These are phyloP conservation scores for Pythium oligandrum DNA, from an alignment of 352 stramenopile genomes.

Conservation along the genomic window DNA sequence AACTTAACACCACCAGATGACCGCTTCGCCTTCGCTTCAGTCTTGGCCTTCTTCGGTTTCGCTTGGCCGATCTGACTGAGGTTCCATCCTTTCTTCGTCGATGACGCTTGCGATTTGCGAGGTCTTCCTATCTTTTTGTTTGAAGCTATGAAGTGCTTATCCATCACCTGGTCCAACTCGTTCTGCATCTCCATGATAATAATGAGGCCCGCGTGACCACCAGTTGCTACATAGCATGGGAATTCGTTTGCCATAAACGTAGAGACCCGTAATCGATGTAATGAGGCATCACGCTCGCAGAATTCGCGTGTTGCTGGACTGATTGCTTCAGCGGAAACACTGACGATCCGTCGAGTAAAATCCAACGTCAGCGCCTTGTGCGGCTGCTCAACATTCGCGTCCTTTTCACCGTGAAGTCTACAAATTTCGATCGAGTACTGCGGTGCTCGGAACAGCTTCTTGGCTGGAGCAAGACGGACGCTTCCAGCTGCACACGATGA, in stretches of 20 bases:
- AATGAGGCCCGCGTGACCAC: slow-evolving; percentile 66
- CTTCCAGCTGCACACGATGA: slow-evolving; percentile 69
- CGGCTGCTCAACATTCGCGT: slow-evolving; percentile 39
- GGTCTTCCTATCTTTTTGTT: slow-evolving; percentile 52
- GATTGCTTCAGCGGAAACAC: slow-evolving; percentile 34
- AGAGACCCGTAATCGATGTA: slow-evolving; percentile 63
- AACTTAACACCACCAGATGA: slow-evolving; percentile 23
- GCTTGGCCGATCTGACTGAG: background rate
- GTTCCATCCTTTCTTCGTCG: too few species aligned
- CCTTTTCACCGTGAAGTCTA: slow-evolving; percentile 45
- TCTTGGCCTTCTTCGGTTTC: slow-evolving; percentile 23
- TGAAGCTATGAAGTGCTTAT: slow-evolving; percentile 43
- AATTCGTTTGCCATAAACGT: slow-evolving; percentile 33
- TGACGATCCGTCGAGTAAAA: slow-evolving; percentile 43
- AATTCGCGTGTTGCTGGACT: slow-evolving; percentile 53
- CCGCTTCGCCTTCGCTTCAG: slow-evolving; percentile 13
- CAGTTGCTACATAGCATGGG: slow-evolving; percentile 60
- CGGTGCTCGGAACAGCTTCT: slow-evolving; percentile 54
- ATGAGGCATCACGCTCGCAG: slow-evolving; percentile 65
- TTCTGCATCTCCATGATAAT: slow-evolving; percentile 69
- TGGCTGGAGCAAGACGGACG: slow-evolving; percentile 55
- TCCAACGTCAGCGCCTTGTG: slow-evolving; percentile 54
- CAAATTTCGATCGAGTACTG: slow-evolving; percentile 73
- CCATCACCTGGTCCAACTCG: slow-evolving; percentile 45
- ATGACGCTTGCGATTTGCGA: slow-evolving; percentile 6